These are phyloP conservation scores for Penicillium malachiteum DNA, from an alignment of 495 filamentous ascomycete genomes.

Conservation along the genomic window DNA sequence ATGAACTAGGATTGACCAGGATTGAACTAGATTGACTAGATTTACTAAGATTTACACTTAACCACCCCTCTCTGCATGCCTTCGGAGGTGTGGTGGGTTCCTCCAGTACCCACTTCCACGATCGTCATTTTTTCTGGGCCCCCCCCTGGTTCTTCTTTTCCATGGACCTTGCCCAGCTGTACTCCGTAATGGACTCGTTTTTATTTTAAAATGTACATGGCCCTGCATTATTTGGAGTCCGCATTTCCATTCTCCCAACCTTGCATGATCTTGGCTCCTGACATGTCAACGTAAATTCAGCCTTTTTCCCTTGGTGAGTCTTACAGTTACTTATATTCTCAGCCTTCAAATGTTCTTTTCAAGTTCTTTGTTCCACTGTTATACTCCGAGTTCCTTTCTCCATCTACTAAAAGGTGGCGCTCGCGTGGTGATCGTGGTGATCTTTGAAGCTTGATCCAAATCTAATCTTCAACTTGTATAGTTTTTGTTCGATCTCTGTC, in stretches of 20 bases:
- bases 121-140: slow-evolving; percentile 44
- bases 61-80: slow-evolving; percentile 30
- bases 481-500: no score
- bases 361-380: neutral
- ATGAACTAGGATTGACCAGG: no score
- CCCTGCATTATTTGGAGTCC: slow-evolving; percentile 27
- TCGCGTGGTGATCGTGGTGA: no score
- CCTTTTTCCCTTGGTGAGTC: slow-evolving; percentile 21
- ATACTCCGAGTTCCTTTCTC: neutral
- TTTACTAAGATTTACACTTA: slow-evolving; percentile 17
- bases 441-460: no score
- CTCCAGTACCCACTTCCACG: slow-evolving; percentile 37
- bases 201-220: slow-evolving; percentile 27
- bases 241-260: slow-evolving; percentile 28
- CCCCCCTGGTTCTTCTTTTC: slow-evolving; percentile 39
- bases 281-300: slow-evolving; percentile 31
- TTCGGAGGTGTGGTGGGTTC: slow-evolving; percentile 23
- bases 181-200: slow-evolving; percentile 19
- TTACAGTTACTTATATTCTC: slow-evolving; percentile 3
- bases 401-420: neutral
- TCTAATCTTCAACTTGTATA: neutral
- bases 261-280: slow-evolving; percentile 31
- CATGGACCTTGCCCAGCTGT: slow-evolving; percentile 32
- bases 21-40: no score
- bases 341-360: no score